Conservation (phyloP, 2,329 filamentous ascomycete species). For the Neophaeococcomyces aloes region DNA sequence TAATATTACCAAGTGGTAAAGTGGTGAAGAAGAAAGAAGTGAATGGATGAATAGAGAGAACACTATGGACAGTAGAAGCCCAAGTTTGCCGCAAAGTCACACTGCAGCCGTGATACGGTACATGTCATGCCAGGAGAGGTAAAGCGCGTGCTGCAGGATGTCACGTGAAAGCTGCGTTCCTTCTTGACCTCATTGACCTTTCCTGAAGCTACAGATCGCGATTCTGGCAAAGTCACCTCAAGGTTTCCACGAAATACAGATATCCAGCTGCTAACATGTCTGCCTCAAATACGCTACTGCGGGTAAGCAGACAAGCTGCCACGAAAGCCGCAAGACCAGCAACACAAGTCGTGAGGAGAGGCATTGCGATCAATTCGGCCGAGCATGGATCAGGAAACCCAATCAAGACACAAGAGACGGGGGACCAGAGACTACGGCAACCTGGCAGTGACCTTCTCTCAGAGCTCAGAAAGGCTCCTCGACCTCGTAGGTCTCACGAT, state of each 20-base stretch:
- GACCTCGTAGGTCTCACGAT: conserved; percentile 32
- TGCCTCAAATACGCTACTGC: conserved; percentile 36
- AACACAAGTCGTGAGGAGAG: conserved; percentile 22
- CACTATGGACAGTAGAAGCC: not conserved
- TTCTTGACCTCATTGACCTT: not conserved
- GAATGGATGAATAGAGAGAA: not conserved
- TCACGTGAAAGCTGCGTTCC: not conserved
- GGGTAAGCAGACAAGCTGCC: conserved; percentile 32
- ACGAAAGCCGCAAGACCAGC: conserved; percentile 26
- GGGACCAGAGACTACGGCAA: conserved; percentile 13
- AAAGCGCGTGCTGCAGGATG: not conserved
- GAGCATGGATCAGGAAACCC: conserved; percentile 4
- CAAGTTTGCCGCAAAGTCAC: conserved; percentile 4
- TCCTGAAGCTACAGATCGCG: no score
- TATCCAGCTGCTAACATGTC: conserved; percentile 30
- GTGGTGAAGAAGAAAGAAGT: conserved; percentile 2
- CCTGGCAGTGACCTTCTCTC: conserved; percentile 48
- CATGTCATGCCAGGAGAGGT: not conserved
- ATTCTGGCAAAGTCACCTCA: not conserved
- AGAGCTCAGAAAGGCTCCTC: conserved; percentile 56
- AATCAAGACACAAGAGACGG: not conserved
- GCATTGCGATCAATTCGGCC: not conserved
- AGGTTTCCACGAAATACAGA: conserved; percentile 17
- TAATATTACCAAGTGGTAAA: not conserved
- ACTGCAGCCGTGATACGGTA: not conserved